Conservation (phyloP, 2,329 filamentous ascomycete species). For the Canariomyces notabilis region DNA sequence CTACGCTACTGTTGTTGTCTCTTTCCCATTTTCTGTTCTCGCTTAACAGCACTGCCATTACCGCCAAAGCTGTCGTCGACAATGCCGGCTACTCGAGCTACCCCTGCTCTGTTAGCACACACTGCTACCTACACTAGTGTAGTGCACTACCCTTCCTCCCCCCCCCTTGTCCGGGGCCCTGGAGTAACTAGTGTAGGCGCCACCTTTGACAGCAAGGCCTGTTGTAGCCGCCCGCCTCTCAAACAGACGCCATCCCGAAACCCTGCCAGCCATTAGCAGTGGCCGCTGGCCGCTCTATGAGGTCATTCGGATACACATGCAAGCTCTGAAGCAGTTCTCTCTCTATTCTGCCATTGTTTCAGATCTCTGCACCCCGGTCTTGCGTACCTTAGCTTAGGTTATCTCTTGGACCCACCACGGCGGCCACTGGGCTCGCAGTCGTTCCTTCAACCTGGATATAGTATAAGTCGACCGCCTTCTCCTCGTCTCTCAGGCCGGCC, state of each 20-base stretch:
- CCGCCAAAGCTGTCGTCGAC: not conserved
- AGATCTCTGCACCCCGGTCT: conserved; percentile 28
- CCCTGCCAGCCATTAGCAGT: conserved; percentile 47
- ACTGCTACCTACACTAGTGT: conserved; percentile 4
- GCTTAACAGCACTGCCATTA: conserved; percentile 3
- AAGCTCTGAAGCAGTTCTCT: conserved; percentile 42
- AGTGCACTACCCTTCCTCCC: conserved; percentile 11
- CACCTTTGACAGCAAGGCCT: conserved; percentile 23
- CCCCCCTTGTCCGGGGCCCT: conserved; percentile 23
- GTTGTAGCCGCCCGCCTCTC: conserved; percentile 42
- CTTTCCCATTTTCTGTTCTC: not conserved
- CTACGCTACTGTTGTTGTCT: conserved; percentile 1
- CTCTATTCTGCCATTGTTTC: conserved; percentile 32
- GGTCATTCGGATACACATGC: conserved; percentile 45
- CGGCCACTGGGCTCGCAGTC: conserved; percentile 12
- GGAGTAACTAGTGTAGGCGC: conserved; percentile 32
- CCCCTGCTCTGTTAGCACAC: not conserved
- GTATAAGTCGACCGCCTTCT: conserved; percentile 28
- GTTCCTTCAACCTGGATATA: conserved; percentile 18
- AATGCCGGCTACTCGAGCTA: conserved; percentile 5
- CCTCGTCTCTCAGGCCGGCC: conserved; percentile 25
- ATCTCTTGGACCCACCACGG: conserved; percentile 15
- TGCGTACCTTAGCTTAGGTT: conserved; percentile 20
- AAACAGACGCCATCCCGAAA: conserved; percentile 44
- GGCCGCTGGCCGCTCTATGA: conserved; percentile 36